A percentile compares a stretch with the other conserved stretches of the same genome.
Conservation (phyloP, 1,139 yeast species). For the Protomyces gravidus region DNA sequence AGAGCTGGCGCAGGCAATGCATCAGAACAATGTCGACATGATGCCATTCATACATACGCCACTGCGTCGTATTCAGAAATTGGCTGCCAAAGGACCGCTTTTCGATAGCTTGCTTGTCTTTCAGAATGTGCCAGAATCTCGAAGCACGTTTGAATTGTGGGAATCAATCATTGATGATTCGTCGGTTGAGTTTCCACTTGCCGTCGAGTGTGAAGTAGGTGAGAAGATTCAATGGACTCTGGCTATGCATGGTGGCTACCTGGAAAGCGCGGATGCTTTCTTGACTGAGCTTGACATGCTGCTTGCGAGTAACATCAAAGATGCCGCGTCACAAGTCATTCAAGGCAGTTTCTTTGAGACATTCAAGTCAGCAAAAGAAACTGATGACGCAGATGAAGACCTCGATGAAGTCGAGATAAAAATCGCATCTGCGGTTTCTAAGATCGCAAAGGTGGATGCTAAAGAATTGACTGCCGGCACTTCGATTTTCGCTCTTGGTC, state of each 20-base stretch:
- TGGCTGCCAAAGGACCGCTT: conserved; percentile 22
- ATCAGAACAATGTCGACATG: conserved; percentile 14
- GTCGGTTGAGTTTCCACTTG: conserved; percentile 33
- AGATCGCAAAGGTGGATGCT: conserved; percentile 21
- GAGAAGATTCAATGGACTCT: conserved; percentile 30
- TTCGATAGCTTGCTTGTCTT: conserved; percentile 35
- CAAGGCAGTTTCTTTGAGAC: too few relatives aligned
- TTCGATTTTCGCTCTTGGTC: conserved; percentile 33
- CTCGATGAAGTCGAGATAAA: conserved; percentile 8
- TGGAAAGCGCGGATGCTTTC: conserved; percentile 1
- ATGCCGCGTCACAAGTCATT: neutral
- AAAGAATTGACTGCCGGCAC: conserved; percentile 18
- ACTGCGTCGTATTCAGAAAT: conserved; percentile 21
- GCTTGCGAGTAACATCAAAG: neutral
- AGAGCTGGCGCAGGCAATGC: conserved; percentile 21
- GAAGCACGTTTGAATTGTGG: conserved; percentile 19
- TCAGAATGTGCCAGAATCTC: conserved; percentile 27
- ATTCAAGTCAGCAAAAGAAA: neutral
- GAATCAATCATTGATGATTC: conserved; percentile 21
- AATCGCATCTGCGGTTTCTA: conserved; percentile 26
- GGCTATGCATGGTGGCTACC: conserved; percentile 24
- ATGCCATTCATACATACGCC: conserved; percentile 30
- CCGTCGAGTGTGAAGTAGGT: conserved; percentile 33
- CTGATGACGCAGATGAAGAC: neutral
- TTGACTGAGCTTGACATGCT: conserved; percentile 1